These are phyloP conservation scores for Tilletia walkeri DNA, from an alignment of 1,284 basidiomycete genomes.

Conservation along the genomic window DNA sequence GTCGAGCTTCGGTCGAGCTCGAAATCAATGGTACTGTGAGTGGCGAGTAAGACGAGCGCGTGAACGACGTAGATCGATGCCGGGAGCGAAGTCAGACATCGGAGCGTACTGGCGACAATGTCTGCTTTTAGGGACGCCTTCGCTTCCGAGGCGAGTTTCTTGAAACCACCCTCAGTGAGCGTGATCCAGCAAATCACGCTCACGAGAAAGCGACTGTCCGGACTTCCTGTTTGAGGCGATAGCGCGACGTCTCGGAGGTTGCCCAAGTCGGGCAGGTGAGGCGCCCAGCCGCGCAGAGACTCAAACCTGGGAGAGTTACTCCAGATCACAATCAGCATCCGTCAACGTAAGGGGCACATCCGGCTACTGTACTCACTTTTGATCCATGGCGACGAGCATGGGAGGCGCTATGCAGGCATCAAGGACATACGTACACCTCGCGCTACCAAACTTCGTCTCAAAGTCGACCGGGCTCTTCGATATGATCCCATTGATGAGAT, in stretches of 20 bases:
- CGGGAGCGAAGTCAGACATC: neutral
- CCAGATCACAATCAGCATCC: too few relatives aligned
- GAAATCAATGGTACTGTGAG: constrained; percentile 4
- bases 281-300: neutral
- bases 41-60: constrained; percentile 15
- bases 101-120: neutral
- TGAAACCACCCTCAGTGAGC: neutral
- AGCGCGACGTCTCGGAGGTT: neutral
- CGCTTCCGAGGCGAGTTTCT: neutral
- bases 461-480: neutral
- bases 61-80: neutral
- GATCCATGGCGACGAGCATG: neutral
- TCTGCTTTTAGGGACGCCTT: neutral
- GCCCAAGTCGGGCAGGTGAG: neutral
- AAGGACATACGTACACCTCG: neutral
- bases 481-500: constrained; percentile 1
- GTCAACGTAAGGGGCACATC: too few relatives aligned
- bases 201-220: neutral
- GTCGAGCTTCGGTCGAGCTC: constrained; percentile 8
- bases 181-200: constrained; percentile 2
- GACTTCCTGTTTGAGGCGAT: neutral
- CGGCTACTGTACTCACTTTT: neutral
- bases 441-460: neutral
- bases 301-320: neutral
- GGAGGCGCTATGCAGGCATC: neutral